Evolutionary conservation across 2,329 filamentous ascomycete genomes (phyloP), one percentile per base, ranked within the genome.

Genomic region (Monosporascus sp.): DNA sequence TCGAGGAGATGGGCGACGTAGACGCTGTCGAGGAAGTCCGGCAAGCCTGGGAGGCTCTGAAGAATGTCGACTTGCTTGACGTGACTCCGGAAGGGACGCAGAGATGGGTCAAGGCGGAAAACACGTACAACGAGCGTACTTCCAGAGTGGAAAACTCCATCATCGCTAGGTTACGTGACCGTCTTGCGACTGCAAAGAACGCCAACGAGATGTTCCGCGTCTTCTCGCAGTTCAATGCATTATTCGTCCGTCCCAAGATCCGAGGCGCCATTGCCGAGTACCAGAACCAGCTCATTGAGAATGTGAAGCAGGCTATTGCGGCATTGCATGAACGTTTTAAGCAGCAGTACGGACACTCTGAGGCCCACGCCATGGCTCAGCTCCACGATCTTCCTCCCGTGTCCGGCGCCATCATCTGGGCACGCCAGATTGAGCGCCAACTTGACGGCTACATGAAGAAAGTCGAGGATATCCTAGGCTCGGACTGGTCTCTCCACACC

Each of bases 151-250:
- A 99, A 70, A 99, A 99, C 72, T 97, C 94, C 3, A 99, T 99
- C 71, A 99, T 99, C 69, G 91, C 94, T 37, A 84, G 91, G 51
- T 79, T 99, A 35, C 84, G 94, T 65, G 94, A 99, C 72, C 88
- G 94, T 54, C 80, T 99, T 52, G 94, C 92, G 15, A 96, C 91
- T 7, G 93, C 94, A 14, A 97, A 96, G 78, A 96, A 91, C 57
- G 94, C 94, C 41, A 97, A 96, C 68, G 95, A 99, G 73, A 99
- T 99, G 94, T 99, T 99, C 71, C 89, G 95, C 51, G 94, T 99
- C 57, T 99, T 99, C 70, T 97, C 94, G 51, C 97, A 97, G 69
- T 99, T 99, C 81, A 99, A 99, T 68, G 94, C 94, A 2, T 85
- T 99, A 31, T 96, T 99, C 63, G 93, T 99, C 53, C 86, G 94